Conservation (phyloP, 2,329 filamentous ascomycete species). For the Orbilia blumenaviensis region DNA sequence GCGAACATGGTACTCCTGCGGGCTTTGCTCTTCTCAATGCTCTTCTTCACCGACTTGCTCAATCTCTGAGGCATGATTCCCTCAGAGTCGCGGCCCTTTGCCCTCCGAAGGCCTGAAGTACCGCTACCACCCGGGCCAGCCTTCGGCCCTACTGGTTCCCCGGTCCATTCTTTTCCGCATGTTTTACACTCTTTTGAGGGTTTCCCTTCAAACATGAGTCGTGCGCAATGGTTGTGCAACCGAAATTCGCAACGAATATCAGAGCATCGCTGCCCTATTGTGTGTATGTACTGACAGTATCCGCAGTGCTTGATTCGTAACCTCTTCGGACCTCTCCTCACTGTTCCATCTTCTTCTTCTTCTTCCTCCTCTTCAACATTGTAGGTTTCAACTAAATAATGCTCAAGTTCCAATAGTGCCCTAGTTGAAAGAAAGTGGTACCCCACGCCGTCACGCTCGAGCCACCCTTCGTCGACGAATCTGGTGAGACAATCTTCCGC, state of each 20-base stretch:
- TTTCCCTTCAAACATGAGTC: slow-evolving; percentile 73
- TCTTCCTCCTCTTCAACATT: slow-evolving; percentile 74
- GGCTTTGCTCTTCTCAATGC: slow-evolving; percentile 44
- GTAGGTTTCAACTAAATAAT: slow-evolving; percentile 87
- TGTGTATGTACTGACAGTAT: slow-evolving; percentile 89
- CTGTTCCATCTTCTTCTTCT: slow-evolving; percentile 64
- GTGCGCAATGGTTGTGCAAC: slow-evolving; percentile 79
- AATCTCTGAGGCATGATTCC: slow-evolving; percentile 43
- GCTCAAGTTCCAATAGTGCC: slow-evolving; percentile 81
- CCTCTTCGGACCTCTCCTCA: slow-evolving; percentile 57
- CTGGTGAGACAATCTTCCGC: slow-evolving; percentile 76
- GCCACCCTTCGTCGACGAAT: slow-evolving; percentile 82
- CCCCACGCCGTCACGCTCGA: slow-evolving; percentile 72
- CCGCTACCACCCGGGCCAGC: slow-evolving; percentile 11
- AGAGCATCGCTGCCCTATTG: slow-evolving; percentile 77
- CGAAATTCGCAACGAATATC: slow-evolving; percentile 74
- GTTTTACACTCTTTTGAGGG: slow-evolving; percentile 67
- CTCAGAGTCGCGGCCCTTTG: slow-evolving; percentile 37
- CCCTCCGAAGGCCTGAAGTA: slow-evolving; percentile 26
- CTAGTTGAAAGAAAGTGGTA: slow-evolving; percentile 81
- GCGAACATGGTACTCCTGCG: slow-evolving; percentile 39
- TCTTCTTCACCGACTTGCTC: slow-evolving; percentile 33
- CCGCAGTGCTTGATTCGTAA: slow-evolving; percentile 84
- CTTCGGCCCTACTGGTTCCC: slow-evolving; percentile 41
- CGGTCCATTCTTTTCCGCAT: slow-evolving; percentile 36